Evolutionary conservation across 1,139 yeast genomes (phyloP).

Genomic region (Pichia sp.): DNA sequence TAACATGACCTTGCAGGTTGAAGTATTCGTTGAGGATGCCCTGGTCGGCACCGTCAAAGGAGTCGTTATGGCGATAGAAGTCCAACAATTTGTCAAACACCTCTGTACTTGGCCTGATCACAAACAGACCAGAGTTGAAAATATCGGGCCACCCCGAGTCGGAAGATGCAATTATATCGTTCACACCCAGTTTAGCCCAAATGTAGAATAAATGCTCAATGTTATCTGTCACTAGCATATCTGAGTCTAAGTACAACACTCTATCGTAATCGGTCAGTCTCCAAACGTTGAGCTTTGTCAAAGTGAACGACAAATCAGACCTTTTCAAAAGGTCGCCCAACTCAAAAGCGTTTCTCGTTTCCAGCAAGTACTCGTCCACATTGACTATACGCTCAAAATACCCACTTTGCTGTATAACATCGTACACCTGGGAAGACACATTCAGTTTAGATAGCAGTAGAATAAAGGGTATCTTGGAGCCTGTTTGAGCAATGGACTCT

Average conservation of each 20-base stretch:
- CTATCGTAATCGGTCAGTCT: constrained; percentile 47
- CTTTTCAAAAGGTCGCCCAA: constrained; percentile 45
- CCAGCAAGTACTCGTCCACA: constrained; percentile 22
- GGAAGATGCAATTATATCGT: constrained; percentile 68
- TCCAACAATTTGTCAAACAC: constrained; percentile 44
- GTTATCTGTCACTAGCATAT: constrained; percentile 59
- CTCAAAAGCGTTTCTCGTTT: constrained; percentile 21
- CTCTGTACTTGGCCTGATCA: constrained; percentile 52
- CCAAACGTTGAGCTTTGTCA: constrained; percentile 76
- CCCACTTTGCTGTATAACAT: constrained; percentile 27
- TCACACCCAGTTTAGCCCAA: constrained; percentile 1
- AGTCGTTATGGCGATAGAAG: constrained; percentile 34
- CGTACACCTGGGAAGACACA: constrained; percentile 33
- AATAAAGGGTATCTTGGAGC: constrained; percentile 21
- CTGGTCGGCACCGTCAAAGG: constrained; percentile 94
- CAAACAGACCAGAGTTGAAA: constrained; percentile 85
- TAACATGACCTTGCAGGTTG: constrained; percentile 30
- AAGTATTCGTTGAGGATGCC: constrained; percentile 84
- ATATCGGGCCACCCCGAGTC: constrained; percentile 96
- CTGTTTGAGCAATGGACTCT: constrained; percentile 30
- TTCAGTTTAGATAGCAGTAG: constrained; percentile 28
- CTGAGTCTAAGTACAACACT: constrained; percentile 77
- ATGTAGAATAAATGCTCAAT: constrained; percentile 39
- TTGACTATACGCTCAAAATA: constrained; percentile 35
- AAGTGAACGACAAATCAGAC: constrained; percentile 69